phyloP scores from a whole-genome alignment of 768 basidiomycete genomes.

The Sporobolomyces pararoseus region DNA sequence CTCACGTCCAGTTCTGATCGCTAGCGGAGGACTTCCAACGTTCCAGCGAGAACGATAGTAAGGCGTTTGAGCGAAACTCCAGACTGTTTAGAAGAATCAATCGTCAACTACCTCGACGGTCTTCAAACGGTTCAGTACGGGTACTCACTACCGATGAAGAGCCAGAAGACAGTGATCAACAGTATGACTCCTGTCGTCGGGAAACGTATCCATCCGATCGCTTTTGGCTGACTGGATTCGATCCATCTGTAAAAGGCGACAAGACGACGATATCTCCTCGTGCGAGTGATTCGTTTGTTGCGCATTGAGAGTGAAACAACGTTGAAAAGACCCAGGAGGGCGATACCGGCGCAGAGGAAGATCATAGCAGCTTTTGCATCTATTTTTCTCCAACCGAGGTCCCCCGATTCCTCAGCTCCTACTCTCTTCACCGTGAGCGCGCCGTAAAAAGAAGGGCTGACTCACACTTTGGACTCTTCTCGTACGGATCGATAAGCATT shows the following conservation, averaged over 20 bases:
- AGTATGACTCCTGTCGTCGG: constrained; percentile 17
- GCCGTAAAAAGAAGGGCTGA: neutral
- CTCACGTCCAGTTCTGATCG: constrained; percentile 40
- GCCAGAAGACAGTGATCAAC: constrained; percentile 28
- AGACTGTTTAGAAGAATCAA: neutral
- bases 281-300: constrained; percentile 17
- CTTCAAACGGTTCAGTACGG: too few relatives aligned
- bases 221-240: constrained; percentile 26
- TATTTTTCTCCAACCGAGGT: neutral
- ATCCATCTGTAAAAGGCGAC: constrained; percentile 29
- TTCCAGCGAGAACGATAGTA: constrained; percentile 45
- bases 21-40: constrained; percentile 43
- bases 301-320: neutral
- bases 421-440: too few relatives aligned
- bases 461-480: constrained; percentile 33
- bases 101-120: too few relatives aligned
- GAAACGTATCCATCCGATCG: constrained; percentile 32
- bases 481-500: constrained; percentile 38
- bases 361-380: constrained; percentile 33
- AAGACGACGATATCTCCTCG: neutral
- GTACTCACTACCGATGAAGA: constrained; percentile 28
- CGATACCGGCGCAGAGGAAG: constrained; percentile 33
- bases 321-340: constrained; percentile 31
- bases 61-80: constrained; percentile 22
- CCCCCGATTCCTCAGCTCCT: too few relatives aligned